These are phyloP conservation scores for Fraxinus angustifolia DNA, from an alignment of 305 asterid species.

Conservation along the genomic window DNA sequence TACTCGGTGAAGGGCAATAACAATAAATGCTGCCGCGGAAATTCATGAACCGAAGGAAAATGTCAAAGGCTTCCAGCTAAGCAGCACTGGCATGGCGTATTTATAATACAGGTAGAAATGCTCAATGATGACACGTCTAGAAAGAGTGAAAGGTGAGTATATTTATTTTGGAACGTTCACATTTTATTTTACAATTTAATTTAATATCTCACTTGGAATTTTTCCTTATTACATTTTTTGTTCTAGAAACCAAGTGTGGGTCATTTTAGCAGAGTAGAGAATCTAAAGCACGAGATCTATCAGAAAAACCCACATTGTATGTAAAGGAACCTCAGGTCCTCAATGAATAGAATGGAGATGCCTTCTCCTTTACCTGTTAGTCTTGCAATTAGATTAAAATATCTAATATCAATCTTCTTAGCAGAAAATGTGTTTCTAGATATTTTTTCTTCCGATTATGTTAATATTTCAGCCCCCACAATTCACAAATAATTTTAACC, in stretches of 20 bases:
- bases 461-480: not conserved
- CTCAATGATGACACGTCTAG: slow-evolving; percentile 1
- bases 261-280: not conserved
- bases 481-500: not conserved
- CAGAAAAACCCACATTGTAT: not conserved
- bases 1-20: slow-evolving; percentile 19
- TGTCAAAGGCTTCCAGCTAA: not conserved
- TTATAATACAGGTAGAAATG: not conserved
- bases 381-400: not conserved
- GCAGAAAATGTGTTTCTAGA: not conserved
- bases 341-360: not conserved
- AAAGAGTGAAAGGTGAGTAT: slow-evolving; percentile 13
- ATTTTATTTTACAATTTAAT: slow-evolving; percentile 9
- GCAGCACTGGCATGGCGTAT: not conserved
- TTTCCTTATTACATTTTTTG: not conserved
- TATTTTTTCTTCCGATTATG: not conserved
- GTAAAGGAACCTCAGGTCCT: not conserved
- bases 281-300: not conserved
- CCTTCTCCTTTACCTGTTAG: not conserved
- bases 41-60: slow-evolving; percentile 10
- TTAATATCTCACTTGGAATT: not conserved
- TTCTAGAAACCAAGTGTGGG: not conserved
- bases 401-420: not conserved
- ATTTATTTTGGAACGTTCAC: slow-evolving; percentile 5
- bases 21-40: slow-evolving; percentile 17